A percentile compares a stretch with the other conserved stretches of the same genome.
phyloP scores from a whole-genome alignment of 2,329 filamentous ascomycete species.

The Neurospora sp. region DNA sequence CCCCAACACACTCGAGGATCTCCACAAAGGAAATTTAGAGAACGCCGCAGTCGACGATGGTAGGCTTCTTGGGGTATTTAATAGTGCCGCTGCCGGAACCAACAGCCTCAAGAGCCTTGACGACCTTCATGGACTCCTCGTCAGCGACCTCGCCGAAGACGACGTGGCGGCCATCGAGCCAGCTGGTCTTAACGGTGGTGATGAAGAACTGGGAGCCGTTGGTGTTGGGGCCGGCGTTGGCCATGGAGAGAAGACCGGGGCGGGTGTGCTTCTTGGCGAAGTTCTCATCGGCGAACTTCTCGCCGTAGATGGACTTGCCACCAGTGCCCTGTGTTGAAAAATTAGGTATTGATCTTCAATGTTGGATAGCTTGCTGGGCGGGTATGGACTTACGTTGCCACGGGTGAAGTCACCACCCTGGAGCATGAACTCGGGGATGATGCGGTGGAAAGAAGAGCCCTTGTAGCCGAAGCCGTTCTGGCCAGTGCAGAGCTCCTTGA shows the following conservation, averaged over 20 bases:
- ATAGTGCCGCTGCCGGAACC: constrained; percentile 46
- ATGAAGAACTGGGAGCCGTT: constrained; percentile 99
- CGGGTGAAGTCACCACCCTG: constrained; percentile 95
- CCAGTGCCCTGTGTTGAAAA: constrained; percentile 60
- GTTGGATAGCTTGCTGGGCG: not conserved
- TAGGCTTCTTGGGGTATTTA: constrained; percentile 47
- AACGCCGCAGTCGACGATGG: constrained; percentile 44
- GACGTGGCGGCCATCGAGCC: constrained; percentile 76
- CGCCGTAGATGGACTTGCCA: constrained; percentile 89
- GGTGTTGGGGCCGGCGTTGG: constrained; percentile 92
- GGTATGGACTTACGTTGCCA: constrained; percentile 61
- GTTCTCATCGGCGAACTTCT: constrained; percentile 94
- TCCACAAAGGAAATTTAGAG: constrained; percentile 1
- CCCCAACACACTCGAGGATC: not conserved
- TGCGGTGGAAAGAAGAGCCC: constrained; percentile 80
- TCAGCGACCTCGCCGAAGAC: constrained; percentile 69
- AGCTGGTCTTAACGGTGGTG: constrained; percentile 83
- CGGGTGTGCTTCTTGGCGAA: constrained; percentile 64
- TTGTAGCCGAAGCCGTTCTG: constrained; percentile 77
- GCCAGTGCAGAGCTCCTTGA: constrained; percentile 71
- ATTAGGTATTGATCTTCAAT: constrained; percentile 1
- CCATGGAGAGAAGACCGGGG: constrained; percentile 84
- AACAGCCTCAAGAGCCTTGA: constrained; percentile 53
- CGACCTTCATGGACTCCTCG: constrained; percentile 37
- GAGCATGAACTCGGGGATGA: constrained; percentile 91